These are phyloP conservation scores for Baorangia bicolor DNA, from an alignment of 768 basidiomycete species.

Conservation along the genomic window DNA sequence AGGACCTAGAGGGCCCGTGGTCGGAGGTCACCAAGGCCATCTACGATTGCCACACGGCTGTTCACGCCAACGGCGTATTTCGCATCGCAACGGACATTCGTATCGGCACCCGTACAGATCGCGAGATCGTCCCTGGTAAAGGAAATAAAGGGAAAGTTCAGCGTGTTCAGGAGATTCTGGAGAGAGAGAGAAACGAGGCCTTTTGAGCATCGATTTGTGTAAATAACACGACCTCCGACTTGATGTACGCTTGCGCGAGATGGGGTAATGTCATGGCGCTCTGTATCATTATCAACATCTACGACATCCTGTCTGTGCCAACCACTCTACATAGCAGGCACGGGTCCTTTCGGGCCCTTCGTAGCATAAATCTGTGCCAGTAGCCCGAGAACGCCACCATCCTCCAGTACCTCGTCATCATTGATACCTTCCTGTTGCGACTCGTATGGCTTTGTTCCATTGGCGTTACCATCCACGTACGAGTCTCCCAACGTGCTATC, in stretches of 20 bases:
- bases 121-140: constrained; percentile 55
- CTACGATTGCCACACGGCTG: constrained; percentile 86
- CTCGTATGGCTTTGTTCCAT: constrained; percentile 38
- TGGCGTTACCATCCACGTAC: constrained; percentile 66
- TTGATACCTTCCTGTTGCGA: constrained; percentile 49
- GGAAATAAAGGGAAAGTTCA: constrained; percentile 81
- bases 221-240: not conserved
- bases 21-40: constrained; percentile 80
- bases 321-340: constrained; percentile 41
- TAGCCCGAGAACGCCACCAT: constrained; percentile 82
- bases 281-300: not conserved
- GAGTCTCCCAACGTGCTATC: constrained; percentile 61
- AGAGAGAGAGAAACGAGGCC: constrained; percentile 25
- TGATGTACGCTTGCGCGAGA: not conserved
- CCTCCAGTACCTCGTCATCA: constrained; percentile 65
- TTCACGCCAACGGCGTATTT: constrained; percentile 72
- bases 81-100: constrained; percentile 91
- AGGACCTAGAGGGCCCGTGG: constrained; percentile 74
- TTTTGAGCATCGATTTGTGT: constrained; percentile 1
- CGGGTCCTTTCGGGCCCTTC: constrained; percentile 44
- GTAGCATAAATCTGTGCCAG: constrained; percentile 84
- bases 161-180: constrained; percentile 79
- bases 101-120: constrained; percentile 86
- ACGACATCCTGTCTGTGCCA: not conserved
- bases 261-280: not conserved